Base-by-base conservation (phyloP, 148 eudicot genomes). In the Rhododendron griersonianum region DNA sequence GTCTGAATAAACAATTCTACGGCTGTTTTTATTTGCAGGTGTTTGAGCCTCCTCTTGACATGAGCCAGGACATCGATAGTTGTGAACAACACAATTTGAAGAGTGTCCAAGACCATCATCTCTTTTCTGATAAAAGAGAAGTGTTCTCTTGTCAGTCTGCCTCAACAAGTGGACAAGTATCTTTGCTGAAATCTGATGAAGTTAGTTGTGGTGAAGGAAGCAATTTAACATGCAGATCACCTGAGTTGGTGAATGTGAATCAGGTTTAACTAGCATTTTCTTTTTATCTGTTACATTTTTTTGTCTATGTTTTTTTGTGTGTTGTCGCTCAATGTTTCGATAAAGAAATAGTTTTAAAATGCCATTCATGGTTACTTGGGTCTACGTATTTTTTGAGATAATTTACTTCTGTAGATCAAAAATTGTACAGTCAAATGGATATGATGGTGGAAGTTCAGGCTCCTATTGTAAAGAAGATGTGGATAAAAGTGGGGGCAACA, bases 11-110 rank as follows among this genome's bases (percentile, higher is more conserved):
- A n/a, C 8, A 41, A 39, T 28, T 78, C 16, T 59, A 44, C 1
- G 41, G 63, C 23, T 57, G 7, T 48, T 86, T 78, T 87, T 81
- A 80, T 61, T 82, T 86, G 83, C 92, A 96, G 99, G 96, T 96
- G 76, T 96, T 96, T 92, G 97, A 96, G 65, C 98, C 99, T 82
- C 98, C 98, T 5, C 81, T 96, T 89, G 98, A 96, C 89, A 90
- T 96, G 94, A 93, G 92, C 71, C 87, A 91, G 87, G 97, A 93
- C 69, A 86, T 81, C 41, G 91, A 92, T 86, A 47, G 45, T 65
- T 90, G 90, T 91, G 95, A 91, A 87, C 91, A 88, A 74, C 85
- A 88, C 63, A 85, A 83, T 87, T 86, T 78, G 86, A 89, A 90
- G 63, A 86, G 89, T 86, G 84, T 84, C 76, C 86, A 91, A 39